Evolutionary conservation across 805 yeast genomes (phyloP), one percentile per base, ranked within the genome.

Genomic region (Saccharomyces kudriavzevii): DNA sequence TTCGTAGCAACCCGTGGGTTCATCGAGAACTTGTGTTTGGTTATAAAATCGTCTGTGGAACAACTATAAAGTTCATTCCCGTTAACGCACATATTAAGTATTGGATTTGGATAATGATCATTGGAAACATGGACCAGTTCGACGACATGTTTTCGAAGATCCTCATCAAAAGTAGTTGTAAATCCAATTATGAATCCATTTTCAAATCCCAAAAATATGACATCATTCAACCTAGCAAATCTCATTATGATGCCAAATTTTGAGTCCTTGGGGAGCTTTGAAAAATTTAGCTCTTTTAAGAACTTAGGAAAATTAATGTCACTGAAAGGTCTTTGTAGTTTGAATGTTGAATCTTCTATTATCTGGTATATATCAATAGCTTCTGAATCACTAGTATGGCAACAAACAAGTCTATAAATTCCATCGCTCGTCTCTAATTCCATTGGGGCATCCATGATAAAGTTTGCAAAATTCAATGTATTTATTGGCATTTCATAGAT

Each of bases 391-490:
- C 57, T 59, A 3, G 72, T 68, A 52, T 68, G 66, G 35, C 66
- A 64, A 50, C 71, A 65, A 45, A 58, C 50, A 46, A 69, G 52
- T 5, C 61, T 58, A 47, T 57, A 63, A 11, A 17, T 9, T 8
- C 48, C 51, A 5, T 40, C 30, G 14, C 35, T 22, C 11, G 53
- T 50, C 25, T 52, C 52, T 17, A 13, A 9, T 17, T 35, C 17
- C 24, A 35, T 24, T 35, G n/a, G 24, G 10, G 43, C 22, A 3
- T 24, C 22, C 1, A 67, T 46, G 4, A 56, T 48, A 30, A 65
- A 61, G 50, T 69, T 68, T 0, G 71, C 65, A 54, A 69, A 69
- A 49, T 66, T 69, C 40, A 68, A 50, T 1, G 71, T 69, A 52
- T 69, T 69, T 3, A 69, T 62, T 6, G 69, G 69, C 43, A 65